These are phyloP conservation scores for Cercospora sojina DNA, from an alignment of 2,329 filamentous ascomycete genomes.

Conservation along the genomic window DNA sequence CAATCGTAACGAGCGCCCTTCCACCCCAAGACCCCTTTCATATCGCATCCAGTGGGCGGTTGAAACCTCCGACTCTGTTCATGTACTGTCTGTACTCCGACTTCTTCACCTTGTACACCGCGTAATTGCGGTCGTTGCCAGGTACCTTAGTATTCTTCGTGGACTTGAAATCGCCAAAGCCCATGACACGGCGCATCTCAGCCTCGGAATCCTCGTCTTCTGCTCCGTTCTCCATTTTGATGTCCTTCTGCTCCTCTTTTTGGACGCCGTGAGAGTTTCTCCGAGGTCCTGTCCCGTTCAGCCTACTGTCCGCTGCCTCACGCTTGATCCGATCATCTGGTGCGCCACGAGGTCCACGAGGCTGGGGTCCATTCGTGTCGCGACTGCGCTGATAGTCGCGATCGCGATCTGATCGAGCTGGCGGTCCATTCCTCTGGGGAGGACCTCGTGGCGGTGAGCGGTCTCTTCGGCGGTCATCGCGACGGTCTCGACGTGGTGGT, in stretches of 20 bases:
- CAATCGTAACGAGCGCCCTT: conserved; percentile 9
- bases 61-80: conserved; percentile 80
- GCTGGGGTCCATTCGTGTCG: conserved; percentile 15
- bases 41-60: conserved; percentile 55
- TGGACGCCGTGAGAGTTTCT: conserved; percentile 3
- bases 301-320: conserved; percentile 14
- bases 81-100: conserved; percentile 96
- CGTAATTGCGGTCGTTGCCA: conserved; percentile 78
- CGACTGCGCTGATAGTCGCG: conserved; percentile 24
- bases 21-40: conserved; percentile 27
- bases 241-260: conserved; percentile 20
- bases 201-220: conserved; percentile 61
- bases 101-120: conserved; percentile 87
- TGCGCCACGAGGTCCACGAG: conserved; percentile 13
- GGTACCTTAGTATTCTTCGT: conserved; percentile 87
- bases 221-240: conserved; percentile 27
- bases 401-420: conserved; percentile 25
- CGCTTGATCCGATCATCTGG: conserved; percentile 19
- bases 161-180: conserved; percentile 78
- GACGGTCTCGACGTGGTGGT: conserved; percentile 33
- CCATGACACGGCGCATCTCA: conserved; percentile 83
- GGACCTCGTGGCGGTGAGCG: not conserved
- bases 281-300: conserved; percentile 1
- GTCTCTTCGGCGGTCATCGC: conserved; percentile 30
- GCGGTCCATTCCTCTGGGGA: conserved; percentile 16